A percentile compares a stretch with the other conserved stretches of the same genome.
Evolutionary conservation across 2,329 filamentous ascomycete species (phyloP).

Genomic region (Alternaria panax): DNA sequence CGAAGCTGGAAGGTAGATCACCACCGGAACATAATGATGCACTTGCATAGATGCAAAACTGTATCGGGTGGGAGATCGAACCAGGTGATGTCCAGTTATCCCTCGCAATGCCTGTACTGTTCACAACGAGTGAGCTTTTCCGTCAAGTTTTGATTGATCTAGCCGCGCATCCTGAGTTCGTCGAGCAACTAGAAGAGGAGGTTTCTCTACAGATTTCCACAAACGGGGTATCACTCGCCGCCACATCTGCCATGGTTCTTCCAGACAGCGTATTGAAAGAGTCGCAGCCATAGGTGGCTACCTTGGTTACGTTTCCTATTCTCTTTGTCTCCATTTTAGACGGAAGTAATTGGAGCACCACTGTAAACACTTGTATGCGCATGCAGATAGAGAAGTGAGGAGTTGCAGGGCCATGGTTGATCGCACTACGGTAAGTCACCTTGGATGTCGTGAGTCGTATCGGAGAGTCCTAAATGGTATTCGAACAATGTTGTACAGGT

Average conservation of each 20-base stretch:
- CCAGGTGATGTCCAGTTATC: conserved; percentile 4
- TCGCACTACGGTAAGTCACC: not conserved
- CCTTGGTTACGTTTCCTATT: not conserved
- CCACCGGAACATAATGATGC: no score
- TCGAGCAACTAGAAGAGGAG: not conserved
- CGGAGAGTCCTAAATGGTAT: conserved; percentile 1
- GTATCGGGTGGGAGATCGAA: not conserved
- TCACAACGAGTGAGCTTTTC: conserved; percentile 4
- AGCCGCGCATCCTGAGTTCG: not conserved
- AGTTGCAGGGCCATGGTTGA: not conserved
- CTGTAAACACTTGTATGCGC: not conserved
- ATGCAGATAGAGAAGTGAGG: not conserved
- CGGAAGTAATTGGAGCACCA: not conserved
- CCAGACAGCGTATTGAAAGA: conserved; percentile 5
- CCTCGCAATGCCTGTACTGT: not conserved
- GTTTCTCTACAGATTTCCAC: no score
- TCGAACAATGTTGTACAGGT: conserved; percentile 13
- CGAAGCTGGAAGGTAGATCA: no score
- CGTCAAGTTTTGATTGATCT: conserved; percentile 2
- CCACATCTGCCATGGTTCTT: conserved; percentile 1
- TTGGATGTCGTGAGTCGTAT: not conserved
- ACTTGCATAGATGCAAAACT: no score
- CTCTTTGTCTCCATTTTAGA: not conserved
- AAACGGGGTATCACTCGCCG: not conserved
- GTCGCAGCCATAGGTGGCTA: not conserved